phyloP scores from a whole-genome alignment of 805 yeast genomes.

The Teunomyces pallodes region DNA sequence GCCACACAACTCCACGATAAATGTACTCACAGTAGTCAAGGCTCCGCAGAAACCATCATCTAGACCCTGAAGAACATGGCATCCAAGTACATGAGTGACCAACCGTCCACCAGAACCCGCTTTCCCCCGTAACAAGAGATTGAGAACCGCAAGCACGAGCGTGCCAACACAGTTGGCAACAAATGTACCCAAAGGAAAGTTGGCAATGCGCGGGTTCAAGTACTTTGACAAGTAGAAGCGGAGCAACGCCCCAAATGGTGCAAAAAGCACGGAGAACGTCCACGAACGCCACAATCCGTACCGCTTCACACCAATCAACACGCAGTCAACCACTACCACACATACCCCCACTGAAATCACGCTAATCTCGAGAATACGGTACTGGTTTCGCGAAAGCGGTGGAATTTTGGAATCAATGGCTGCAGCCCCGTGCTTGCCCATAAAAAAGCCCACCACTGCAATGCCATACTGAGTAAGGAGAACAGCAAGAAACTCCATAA shows the following conservation, averaged over 20 bases:
- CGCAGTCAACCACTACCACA: conserved; percentile 20
- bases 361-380: conserved; percentile 18
- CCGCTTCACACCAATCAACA: conserved; percentile 38
- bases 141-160: conserved; percentile 40
- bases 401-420: conserved; percentile 21
- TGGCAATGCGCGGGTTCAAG: conserved; percentile 40
- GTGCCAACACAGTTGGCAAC: conserved; percentile 30
- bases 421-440: conserved; percentile 53
- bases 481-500: conserved; percentile 71
- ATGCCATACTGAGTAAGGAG: conserved; percentile 56
- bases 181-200: conserved; percentile 57
- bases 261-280: conserved; percentile 65
- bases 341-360: conserved; percentile 21
- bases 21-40: conserved; percentile 74
- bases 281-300: conserved; percentile 57
- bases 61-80: conserved; percentile 55
- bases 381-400: conserved; percentile 16
- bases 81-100: conserved; percentile 31
- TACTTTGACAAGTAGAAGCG: conserved; percentile 54
- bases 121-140: conserved; percentile 46
- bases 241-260: conserved; percentile 65
- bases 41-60: conserved; percentile 70
- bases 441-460: conserved; percentile 55
- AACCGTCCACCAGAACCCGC: conserved; percentile 19
- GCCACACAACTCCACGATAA: conserved; percentile 60